phyloP scores from a whole-genome alignment of 495 filamentous ascomycete species.

The Tricharina praecox region DNA sequence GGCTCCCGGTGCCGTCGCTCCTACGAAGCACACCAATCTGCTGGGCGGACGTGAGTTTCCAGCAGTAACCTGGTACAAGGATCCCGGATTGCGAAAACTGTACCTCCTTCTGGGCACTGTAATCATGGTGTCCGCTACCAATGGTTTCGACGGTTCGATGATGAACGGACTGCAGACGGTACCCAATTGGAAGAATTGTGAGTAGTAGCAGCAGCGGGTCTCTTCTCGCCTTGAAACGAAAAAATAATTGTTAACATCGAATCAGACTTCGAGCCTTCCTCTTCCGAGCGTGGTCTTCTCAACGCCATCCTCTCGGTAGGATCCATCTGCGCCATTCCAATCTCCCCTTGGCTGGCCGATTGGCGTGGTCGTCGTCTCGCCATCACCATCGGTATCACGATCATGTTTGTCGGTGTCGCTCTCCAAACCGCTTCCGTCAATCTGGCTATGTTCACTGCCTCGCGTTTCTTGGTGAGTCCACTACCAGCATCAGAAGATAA shows the following conservation, averaged over 20 bases:
- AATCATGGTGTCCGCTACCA: conserved; percentile 25
- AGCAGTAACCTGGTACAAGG: conserved; percentile 16
- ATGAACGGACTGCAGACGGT: conserved; percentile 40
- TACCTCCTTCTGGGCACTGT: conserved; percentile 20
- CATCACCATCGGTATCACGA: conserved; percentile 43
- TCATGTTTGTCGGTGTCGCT: conserved; percentile 46
- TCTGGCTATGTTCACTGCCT: conserved; percentile 29
- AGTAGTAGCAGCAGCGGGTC: conserved; percentile 1
- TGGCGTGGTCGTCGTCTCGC: conserved; percentile 43
- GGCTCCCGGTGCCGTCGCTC: conserved; percentile 6
- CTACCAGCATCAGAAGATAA: background rate
- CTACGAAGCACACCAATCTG: conserved; percentile 18
- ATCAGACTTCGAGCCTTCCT: conserved; percentile 31
- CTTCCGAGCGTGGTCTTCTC: conserved; percentile 42
- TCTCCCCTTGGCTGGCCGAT: conserved; percentile 47
- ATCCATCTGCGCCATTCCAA: conserved; percentile 44
- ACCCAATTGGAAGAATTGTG: conserved; percentile 32
- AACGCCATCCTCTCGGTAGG: conserved; percentile 54
- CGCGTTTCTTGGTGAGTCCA: conserved; percentile 18
- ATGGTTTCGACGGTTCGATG: conserved; percentile 29
- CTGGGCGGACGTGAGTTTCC: conserved; percentile 18
- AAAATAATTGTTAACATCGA: background rate
- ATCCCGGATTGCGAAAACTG: conserved; percentile 19
- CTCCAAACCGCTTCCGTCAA: conserved; percentile 37
- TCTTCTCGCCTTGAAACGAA: background rate